phyloP scores from a whole-genome alignment of 2,329 filamentous ascomycete genomes.

The Amphichorda felina region DNA sequence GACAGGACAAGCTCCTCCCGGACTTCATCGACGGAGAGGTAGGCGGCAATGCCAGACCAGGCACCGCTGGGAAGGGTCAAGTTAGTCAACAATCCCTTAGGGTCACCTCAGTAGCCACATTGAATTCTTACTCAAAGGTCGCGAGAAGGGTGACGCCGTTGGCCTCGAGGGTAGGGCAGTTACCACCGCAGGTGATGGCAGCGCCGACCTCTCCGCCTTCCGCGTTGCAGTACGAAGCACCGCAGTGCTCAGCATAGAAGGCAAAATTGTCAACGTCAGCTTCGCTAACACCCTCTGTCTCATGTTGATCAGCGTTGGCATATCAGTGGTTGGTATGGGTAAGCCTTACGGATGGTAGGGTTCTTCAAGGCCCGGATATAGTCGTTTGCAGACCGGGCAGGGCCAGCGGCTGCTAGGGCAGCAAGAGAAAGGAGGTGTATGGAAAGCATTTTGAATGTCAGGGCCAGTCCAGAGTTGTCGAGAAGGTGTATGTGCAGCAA shows the following conservation, averaged over 20 bases:
- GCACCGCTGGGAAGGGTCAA: constrained; percentile 19
- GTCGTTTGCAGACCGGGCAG: constrained; percentile 10
- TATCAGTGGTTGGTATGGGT: neutral
- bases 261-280: constrained; percentile 25
- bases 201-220: constrained; percentile 23
- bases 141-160: constrained; percentile 30
- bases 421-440: constrained; percentile 12
- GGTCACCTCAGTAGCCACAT: neutral
- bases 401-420: constrained; percentile 13
- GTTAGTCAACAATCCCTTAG: neutral
- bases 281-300: constrained; percentile 11
- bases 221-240: constrained; percentile 42
- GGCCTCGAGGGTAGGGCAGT: constrained; percentile 30
- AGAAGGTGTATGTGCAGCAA: too few species aligned
- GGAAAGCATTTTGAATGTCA: constrained; percentile 10
- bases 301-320: too few species aligned
- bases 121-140: constrained; percentile 22
- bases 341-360: neutral
- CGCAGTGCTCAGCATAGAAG: constrained; percentile 39
- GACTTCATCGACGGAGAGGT: constrained; percentile 35
- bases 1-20: constrained; percentile 44
- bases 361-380: constrained; percentile 7
- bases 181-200: constrained; percentile 27
- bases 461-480: too few species aligned
- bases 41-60: constrained; percentile 33